Evolutionary conservation across 345 rosid species (phyloP), one percentile per base, ranked within the genome.

Genomic region (Salix koriyanagi): DNA sequence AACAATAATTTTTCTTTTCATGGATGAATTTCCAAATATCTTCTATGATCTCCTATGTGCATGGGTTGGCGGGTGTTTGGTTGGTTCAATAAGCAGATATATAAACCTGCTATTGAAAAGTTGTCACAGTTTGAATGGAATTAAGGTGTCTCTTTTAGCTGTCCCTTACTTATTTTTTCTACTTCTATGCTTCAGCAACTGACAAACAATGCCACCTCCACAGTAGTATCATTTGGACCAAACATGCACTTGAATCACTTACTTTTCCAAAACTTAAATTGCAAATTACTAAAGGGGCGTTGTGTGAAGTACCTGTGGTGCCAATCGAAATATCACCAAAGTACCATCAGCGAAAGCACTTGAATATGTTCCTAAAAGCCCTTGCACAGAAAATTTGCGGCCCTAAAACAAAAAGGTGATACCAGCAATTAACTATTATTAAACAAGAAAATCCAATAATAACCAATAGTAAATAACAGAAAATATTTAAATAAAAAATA

Each of bases 321-420:
- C 99, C 89, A 95, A 84, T 69, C 97, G 83, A 75, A 92, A 92
- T 84, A 92, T 91, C 82, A 95, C 93, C 85, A 95, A 69, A 80
- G 88, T 76, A 81, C 97, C 97, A 84, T 91, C 89, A 77, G 85
- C 25, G 72, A 92, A 92, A 42, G 85, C 66, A 67, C 80, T 74
- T 36, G 92, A 86, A 83, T 79, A 10, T 75, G 86, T 76, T 81
- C 97, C 99, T 75, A 95, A 77, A 68, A 95, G 97, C 21, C 99
- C 99, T 87, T 83, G 87, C 68, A 91, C 83, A 26, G 97, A 95
- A 84, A 95, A 95, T 83, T 91, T 95, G 74, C 85, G 85, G 18
- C 97, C 99, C 97, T 92, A 50, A 13, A 82, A 56, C 13, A 65
- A 52, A 61, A 79, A n/a, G n/a, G 9, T n/a, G 41, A 23, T 41